These are phyloP conservation scores for Saccharomyces uvarum DNA, from an alignment of 1,139 yeast genomes.

Conservation along the genomic window DNA sequence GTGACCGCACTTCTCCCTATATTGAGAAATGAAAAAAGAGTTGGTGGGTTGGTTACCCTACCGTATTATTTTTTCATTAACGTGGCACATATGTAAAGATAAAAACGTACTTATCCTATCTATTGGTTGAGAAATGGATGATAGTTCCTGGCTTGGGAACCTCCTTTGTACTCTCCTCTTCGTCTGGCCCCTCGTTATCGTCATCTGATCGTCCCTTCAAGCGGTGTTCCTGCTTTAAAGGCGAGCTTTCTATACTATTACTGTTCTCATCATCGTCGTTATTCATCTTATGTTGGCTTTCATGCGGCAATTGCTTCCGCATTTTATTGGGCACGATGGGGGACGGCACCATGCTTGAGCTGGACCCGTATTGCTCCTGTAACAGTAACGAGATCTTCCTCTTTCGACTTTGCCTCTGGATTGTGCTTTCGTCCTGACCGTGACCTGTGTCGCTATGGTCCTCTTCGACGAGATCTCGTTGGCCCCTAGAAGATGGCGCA, in stretches of 20 bases:
- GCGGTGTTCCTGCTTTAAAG: slow-evolving; percentile 9
- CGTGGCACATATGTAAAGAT: background rate
- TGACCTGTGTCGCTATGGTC: slow-evolving; percentile 3
- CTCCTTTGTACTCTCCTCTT: slow-evolving; percentile 18
- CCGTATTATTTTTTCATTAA: background rate
- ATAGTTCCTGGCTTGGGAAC: slow-evolving; percentile 18
- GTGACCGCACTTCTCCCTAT: background rate
- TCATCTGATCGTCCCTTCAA: background rate
- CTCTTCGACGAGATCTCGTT: background rate
- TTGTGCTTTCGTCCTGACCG: slow-evolving; percentile 19
- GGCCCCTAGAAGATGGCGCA: background rate
- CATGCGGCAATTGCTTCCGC: slow-evolving; percentile 3
- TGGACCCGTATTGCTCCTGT: slow-evolving; percentile 31
- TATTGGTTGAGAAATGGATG: slow-evolving; percentile 17
- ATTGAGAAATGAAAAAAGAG: background rate
- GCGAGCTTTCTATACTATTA: slow-evolving; percentile 16
- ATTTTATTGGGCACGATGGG: slow-evolving; percentile 13
- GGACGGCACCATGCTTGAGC: slow-evolving; percentile 25
- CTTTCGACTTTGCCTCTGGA: slow-evolving; percentile 27
- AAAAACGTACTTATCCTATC: background rate
- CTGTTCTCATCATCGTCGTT: slow-evolving; percentile 2
- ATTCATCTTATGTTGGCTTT: background rate
- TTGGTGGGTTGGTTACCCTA: background rate
- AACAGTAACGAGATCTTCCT: slow-evolving; percentile 29
- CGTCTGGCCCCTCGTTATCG: slow-evolving; percentile 1